Evolutionary conservation across 495 filamentous ascomycete species (phyloP).

Genomic region (Trypethelium eluteriae): DNA sequence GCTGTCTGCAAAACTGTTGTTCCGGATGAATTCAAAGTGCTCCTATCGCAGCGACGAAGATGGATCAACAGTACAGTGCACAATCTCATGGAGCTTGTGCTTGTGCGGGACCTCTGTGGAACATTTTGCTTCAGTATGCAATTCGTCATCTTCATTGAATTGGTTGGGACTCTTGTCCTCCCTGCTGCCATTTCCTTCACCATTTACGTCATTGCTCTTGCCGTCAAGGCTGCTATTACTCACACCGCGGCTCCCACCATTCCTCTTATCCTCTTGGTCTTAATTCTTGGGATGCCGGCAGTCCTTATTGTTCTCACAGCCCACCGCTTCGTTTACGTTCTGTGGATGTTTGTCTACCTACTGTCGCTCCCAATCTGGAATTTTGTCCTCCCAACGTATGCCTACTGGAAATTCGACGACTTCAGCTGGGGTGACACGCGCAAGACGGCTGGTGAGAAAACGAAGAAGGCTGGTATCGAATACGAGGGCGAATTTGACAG

Average conservation of each 20-base stretch:
- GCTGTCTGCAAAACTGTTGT: conserved; percentile 98
- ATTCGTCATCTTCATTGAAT: conserved; percentile 92
- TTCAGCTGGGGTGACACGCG: conserved; percentile 99
- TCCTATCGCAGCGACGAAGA: conserved; percentile 86
- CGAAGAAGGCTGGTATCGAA: conserved; percentile 70
- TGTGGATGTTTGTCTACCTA: conserved; percentile 97
- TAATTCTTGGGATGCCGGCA: conserved; percentile 90
- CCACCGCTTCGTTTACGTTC: conserved; percentile 85
- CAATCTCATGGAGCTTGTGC: conserved; percentile 94
- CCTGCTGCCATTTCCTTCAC: conserved; percentile 96
- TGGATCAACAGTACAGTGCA: conserved; percentile 99
- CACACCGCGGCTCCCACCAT: conserved; percentile 61
- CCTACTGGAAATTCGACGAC: conserved; percentile 99
- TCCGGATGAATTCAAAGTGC: conserved; percentile 83
- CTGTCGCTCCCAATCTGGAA: conserved; percentile 95
- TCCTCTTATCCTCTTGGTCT: conserved; percentile 77
- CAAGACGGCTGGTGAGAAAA: conserved; percentile 87
- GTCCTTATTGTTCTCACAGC: conserved; percentile 91
- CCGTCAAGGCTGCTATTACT: conserved; percentile 65
- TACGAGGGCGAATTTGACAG: conserved; percentile 96
- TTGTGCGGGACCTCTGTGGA: conserved; percentile 92
- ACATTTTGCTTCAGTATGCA: conserved; percentile 99
- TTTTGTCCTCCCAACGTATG: conserved; percentile 86
- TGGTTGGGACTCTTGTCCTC: conserved; percentile 88
- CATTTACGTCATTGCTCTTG: conserved; percentile 86